Conservation (phyloP, 2,329 filamentous ascomycete genomes). For the Tympanopsis confertula region DNA sequence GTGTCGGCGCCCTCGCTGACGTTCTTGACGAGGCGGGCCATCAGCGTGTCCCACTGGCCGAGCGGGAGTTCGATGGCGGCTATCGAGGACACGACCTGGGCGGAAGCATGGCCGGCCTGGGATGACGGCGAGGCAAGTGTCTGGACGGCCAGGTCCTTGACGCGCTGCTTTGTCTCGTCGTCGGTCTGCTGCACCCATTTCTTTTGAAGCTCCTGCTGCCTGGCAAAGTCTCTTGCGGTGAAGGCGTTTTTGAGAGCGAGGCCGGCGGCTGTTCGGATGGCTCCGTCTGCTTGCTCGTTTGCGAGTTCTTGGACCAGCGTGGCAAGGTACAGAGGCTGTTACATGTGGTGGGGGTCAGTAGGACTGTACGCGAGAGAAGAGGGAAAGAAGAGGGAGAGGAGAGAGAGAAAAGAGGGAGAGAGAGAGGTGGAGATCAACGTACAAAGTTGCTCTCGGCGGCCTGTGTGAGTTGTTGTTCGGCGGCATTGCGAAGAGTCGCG, state of each 20-base stretch:
- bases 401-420: constrained; percentile 5
- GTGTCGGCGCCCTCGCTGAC: constrained; percentile 77
- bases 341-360: constrained; percentile 8
- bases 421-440: constrained; percentile 25
- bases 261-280: constrained; percentile 88
- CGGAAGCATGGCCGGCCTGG: constrained; percentile 77
- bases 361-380: constrained; percentile 3
- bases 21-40: constrained; percentile 80
- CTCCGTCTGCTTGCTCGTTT: constrained; percentile 71
- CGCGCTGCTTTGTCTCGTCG: constrained; percentile 68
- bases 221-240: constrained; percentile 77
- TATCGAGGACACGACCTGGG: constrained; percentile 90
- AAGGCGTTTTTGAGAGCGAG: constrained; percentile 97
- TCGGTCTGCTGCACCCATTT: constrained; percentile 85
- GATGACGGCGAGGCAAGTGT: constrained; percentile 70
- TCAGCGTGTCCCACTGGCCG: constrained; percentile 85
- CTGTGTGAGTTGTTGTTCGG: constrained; percentile 86
- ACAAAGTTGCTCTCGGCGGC: constrained; percentile 95
- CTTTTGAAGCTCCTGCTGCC: constrained; percentile 79
- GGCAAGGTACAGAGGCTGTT: constrained; percentile 78
- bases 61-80: constrained; percentile 88
- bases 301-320: constrained; percentile 89
- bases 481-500: constrained; percentile 75
- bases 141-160: constrained; percentile 83
- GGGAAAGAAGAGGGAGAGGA: constrained; percentile 5